Percentiles rank a stretch among this genome's conserved stretches.
Evolutionary conservation across 768 basidiomycete genomes (phyloP).

Genomic region (Tricholoma saponaceum): DNA sequence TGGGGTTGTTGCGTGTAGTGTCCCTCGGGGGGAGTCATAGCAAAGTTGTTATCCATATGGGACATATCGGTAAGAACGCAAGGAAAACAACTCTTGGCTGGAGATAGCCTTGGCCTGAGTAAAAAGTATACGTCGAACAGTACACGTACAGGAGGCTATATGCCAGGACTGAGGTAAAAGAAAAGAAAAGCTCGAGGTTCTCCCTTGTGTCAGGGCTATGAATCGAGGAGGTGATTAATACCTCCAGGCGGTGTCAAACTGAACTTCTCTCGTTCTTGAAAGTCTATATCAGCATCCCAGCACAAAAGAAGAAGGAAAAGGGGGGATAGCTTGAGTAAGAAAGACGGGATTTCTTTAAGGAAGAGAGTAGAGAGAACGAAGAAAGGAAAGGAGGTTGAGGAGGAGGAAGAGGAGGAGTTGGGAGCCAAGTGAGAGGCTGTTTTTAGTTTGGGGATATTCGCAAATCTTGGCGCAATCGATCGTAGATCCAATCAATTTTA

Average conservation of each 20-base stretch:
- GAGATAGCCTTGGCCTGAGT: background rate
- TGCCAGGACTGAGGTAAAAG: background rate
- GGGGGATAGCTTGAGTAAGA: no score
- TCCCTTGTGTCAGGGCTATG: background rate
- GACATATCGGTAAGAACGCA: background rate
- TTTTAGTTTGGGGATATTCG: background rate
- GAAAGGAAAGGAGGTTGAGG: no score
- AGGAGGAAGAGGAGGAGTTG: background rate
- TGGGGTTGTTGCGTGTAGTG: background rate
- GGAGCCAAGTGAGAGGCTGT: background rate
- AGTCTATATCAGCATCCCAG: background rate
- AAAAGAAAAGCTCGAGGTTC: background rate
- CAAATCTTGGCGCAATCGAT: conserved; percentile 1
- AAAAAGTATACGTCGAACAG: background rate
- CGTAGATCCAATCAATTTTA: background rate
- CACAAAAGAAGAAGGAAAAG: no score
- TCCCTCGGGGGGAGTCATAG: background rate
- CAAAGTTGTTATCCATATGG: background rate
- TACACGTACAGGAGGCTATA: conserved; percentile 1
- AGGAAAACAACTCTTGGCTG: background rate
- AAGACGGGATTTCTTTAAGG: background rate
- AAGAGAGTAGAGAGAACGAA: background rate
- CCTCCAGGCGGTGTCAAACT: no score
- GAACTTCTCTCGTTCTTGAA: no score
- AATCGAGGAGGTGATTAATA: background rate